A percentile compares a stretch with the other conserved stretches of the same genome.
Evolutionary conservation across 106 monocot genomes (phyloP).

Genomic region (Dioscorea dumetorum): DNA sequence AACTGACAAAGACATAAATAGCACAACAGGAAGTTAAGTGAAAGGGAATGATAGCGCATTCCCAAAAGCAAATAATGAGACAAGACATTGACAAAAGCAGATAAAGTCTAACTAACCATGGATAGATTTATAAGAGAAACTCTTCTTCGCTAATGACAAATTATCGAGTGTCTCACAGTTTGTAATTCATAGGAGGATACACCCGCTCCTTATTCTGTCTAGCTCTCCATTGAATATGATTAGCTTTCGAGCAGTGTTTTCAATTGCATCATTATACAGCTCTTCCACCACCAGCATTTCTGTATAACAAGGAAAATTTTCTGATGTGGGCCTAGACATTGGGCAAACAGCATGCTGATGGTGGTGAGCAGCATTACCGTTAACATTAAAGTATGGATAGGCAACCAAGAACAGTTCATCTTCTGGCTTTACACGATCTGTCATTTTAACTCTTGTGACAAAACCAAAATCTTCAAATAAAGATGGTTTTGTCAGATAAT

Average conservation of each 20-base stretch:
- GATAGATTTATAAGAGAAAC: too few species aligned
- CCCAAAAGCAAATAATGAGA: too few species aligned
- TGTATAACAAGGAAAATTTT: conserved; percentile 13
- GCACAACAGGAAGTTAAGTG: too few species aligned
- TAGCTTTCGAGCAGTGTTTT: conserved; percentile 50
- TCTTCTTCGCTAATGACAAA: too few species aligned
- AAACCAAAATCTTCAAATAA: conserved; percentile 95
- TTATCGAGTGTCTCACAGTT: too few species aligned
- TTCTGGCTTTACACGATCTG: conserved; percentile 68
- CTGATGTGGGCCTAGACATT: too few species aligned
- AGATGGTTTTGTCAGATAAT: conserved; percentile 93
- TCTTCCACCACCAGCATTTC: conserved; percentile 99
- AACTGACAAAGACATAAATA: too few species aligned
- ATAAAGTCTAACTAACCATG: too few species aligned
- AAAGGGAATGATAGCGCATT: too few species aligned
- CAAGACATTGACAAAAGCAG: too few species aligned
- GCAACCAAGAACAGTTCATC: conserved; percentile 90
- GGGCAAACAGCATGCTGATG: neutral
- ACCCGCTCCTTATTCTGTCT: conserved; percentile 95
- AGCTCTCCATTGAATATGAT: conserved; percentile 97
- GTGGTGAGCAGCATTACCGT: conserved; percentile 38
- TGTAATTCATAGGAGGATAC: conserved; percentile 53
- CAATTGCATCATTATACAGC: conserved; percentile 76
- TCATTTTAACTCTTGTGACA: conserved; percentile 73
- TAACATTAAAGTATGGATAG: conserved; percentile 98